These are phyloP conservation scores for Scutellaria baicalensis DNA, from an alignment of 257 asterid genomes.

Conservation along the genomic window DNA sequence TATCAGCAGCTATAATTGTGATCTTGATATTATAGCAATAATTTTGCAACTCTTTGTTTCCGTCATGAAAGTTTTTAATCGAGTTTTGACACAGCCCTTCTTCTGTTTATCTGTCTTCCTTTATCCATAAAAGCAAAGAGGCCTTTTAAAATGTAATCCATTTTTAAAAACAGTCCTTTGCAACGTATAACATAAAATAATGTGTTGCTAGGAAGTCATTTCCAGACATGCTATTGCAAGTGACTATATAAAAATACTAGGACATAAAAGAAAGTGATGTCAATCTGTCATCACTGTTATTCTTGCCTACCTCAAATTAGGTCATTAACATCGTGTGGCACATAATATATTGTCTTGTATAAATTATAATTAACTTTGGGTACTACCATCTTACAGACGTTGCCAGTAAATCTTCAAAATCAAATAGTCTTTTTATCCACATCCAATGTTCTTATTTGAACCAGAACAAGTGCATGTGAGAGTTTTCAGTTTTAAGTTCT, in stretches of 20 bases:
- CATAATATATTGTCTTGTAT: too few relatives aligned
- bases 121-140: background rate
- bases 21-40: background rate
- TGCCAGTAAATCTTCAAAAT: background rate
- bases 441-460: background rate
- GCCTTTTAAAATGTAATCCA: background rate
- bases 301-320: constrained; percentile 1
- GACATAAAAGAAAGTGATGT: background rate
- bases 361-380: too few relatives aligned
- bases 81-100: background rate
- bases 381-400: background rate
- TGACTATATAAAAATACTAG: background rate
- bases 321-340: background rate
- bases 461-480: background rate
- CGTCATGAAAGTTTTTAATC: background rate
- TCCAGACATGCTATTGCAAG: background rate
- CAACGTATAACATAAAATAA: background rate
- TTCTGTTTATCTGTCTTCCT: background rate
- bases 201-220: background rate
- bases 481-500: background rate
- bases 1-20: background rate
- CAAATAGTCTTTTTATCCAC: background rate
- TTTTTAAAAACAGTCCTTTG: too few relatives aligned
- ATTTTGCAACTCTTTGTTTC: background rate
- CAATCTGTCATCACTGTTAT: background rate